Base-by-base conservation (phyloP, 108 stramenopile species). In the Cylindrotheca fusiformis region DNA sequence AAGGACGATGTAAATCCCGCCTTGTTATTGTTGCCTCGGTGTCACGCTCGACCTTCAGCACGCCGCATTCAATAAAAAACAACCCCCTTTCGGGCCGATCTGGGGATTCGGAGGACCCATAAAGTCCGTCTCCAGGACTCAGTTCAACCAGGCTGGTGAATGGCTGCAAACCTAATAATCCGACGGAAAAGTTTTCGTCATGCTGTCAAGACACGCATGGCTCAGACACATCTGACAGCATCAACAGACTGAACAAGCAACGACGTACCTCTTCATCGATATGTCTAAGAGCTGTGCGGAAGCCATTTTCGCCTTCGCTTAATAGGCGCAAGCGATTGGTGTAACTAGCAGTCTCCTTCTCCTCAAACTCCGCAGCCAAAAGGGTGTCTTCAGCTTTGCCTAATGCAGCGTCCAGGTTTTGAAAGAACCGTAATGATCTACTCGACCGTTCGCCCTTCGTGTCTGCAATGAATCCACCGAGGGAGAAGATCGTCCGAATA, bases 341-440 rank as follows among this genome's bases (percentile, higher is more conserved):
- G 46, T 30, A 52, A 46, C 50, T 28, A 32, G 24, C 45, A 31
- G 21, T 46, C 48, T 79, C 78, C 54, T 79, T 74, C 20, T 68
- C 56, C 10, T 63, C 54, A 33, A 56, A 79, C 26, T 83, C 67
- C 18, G 49, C 28, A 45, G 67, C 67, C 17, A 90, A 63, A 17
- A 90, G 67, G 29, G 68, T 73, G 68, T 90, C 88, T 69, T 90
- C 88, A n/a, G 88, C 88, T 52, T 79, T 82, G 21, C 83, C 88
- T 2, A 90, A 32, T 1, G 79, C 79, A 0, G 75, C 32, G 26
- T 90, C 88, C 49, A 90, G 27, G 23, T 82, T 76, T 4, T 76
- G 32, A 62, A 76, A 59, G 52, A 80, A 83, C 32, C 70, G 69
- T 12, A 82, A 36, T 41, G 74, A 60, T 4, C 65, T 48, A 49